Percentiles rank a stretch among this genome's conserved stretches.
phyloP scores from a whole-genome alignment of 2,329 filamentous ascomycete species.

The Talaromyces sp. region DNA sequence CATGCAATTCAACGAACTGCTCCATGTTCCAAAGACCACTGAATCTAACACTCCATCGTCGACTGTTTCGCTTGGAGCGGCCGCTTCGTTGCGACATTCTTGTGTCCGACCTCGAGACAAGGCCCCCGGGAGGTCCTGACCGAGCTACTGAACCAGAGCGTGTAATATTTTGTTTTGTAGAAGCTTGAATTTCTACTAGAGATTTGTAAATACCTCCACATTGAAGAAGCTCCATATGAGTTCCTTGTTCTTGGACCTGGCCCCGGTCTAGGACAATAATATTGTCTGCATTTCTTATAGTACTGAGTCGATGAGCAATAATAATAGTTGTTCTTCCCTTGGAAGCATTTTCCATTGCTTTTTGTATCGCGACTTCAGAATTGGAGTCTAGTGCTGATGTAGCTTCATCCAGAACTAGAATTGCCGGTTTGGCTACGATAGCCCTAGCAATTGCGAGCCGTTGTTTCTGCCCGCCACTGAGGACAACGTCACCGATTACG shows the following conservation, averaged over 20 bases:
- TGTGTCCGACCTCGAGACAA: conserved; percentile 61
- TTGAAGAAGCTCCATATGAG: conserved; percentile 45
- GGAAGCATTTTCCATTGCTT: conserved; percentile 78
- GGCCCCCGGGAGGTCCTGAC: too few relatives aligned
- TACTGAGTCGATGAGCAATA: conserved; percentile 91
- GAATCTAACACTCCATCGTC: too few relatives aligned
- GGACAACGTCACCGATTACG: conserved; percentile 82
- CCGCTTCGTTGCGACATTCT: conserved; percentile 89
- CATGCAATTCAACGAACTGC: too few relatives aligned
- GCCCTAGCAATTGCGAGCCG: conserved; percentile 91
- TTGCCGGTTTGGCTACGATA: conserved; percentile 82
- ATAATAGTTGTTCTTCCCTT: conserved; percentile 87
- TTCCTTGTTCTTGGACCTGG: conserved; percentile 82
- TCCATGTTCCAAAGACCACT: too few relatives aligned
- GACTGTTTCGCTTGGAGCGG: conserved; percentile 63
- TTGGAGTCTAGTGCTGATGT: conserved; percentile 94
- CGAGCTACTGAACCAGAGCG: too few relatives aligned
- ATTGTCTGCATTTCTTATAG: conserved; percentile 88
- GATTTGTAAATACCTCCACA: too few relatives aligned
- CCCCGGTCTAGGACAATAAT: conserved; percentile 90
- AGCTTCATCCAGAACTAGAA: conserved; percentile 89
- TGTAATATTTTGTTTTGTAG: not conserved
- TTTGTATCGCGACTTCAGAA: conserved; percentile 89
- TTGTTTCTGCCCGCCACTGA: conserved; percentile 95
- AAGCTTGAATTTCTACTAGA: not conserved